Evolutionary conservation across 306 rosid genomes (phyloP).

Genomic region (Hippophae rhamnoides): DNA sequence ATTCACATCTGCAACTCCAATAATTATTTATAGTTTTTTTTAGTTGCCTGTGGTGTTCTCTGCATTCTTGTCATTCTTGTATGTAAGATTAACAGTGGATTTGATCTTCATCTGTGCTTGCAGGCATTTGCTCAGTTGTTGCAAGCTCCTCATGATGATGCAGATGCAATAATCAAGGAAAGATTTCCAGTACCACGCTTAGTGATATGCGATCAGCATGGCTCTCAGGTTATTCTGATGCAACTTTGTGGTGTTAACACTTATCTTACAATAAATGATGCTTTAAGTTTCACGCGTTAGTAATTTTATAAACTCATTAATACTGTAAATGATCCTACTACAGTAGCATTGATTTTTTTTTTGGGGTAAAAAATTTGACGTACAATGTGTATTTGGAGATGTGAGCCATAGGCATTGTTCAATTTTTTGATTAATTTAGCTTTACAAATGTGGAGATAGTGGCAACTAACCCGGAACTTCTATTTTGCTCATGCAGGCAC

Average conservation of each 20-base stretch:
- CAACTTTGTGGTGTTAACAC: not conserved
- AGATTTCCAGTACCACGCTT: constrained; percentile 96
- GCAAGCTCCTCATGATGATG: constrained; percentile 72
- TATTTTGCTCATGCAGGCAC: constrained; percentile 46
- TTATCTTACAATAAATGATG: not conserved
- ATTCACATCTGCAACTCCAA: not conserved
- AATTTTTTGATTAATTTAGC: not conserved
- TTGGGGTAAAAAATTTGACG: no score
- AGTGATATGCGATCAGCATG: constrained; percentile 93
- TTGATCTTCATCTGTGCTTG: constrained; percentile 13
- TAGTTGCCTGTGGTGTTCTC: not conserved
- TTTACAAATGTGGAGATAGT: not conserved
- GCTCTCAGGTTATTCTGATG: constrained; percentile 68
- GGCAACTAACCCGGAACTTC: not conserved
- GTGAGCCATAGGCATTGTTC: no score
- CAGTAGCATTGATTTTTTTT: no score
- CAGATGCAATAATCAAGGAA: constrained; percentile 64
- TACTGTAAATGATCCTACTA: no score
- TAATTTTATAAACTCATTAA: no score
- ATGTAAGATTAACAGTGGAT: not conserved
- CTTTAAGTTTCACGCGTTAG: no score
- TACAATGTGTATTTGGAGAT: no score
- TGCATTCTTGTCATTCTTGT: not conserved
- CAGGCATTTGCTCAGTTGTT: constrained; percentile 93
- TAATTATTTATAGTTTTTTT: not conserved